phyloP scores from a whole-genome alignment of 1,284 basidiomycete species.

The Chondrostereum purpureum region DNA sequence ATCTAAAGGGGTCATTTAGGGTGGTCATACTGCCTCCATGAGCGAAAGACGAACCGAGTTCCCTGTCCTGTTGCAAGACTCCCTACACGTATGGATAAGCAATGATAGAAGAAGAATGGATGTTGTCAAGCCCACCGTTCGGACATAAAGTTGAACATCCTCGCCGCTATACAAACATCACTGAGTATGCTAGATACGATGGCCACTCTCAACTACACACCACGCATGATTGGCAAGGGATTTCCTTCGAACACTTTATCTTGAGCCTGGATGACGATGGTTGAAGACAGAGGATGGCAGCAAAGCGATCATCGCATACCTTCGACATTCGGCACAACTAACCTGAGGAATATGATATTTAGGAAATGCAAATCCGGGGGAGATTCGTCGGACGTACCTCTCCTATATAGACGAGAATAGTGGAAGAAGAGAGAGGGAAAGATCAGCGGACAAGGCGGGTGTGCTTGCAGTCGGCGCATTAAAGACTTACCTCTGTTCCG shows the following conservation, averaged over 20 bases:
- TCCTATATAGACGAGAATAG: slow-evolving; percentile 10
- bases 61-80: slow-evolving; percentile 60
- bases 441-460: slow-evolving; percentile 6
- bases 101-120: slow-evolving; percentile 3
- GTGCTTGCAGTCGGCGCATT: neutral
- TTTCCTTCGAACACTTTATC: slow-evolving; percentile 72
- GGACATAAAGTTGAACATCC: slow-evolving; percentile 68
- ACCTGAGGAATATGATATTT: slow-evolving; percentile 30
- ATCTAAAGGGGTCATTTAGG: slow-evolving; percentile 29
- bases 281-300: neutral
- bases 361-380: slow-evolving; percentile 5
- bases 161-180: slow-evolving; percentile 34
- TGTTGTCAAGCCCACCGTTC: slow-evolving; percentile 40
- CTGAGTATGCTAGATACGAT: neutral
- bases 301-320: slow-evolving; percentile 21
- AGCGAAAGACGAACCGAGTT: slow-evolving; percentile 36
- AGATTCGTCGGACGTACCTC: slow-evolving; percentile 10
- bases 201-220: slow-evolving; percentile 21
- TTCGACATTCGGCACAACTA: slow-evolving; percentile 61
- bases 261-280: slow-evolving; percentile 42
- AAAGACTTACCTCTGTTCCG: slow-evolving; percentile 35
- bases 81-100: slow-evolving; percentile 25
- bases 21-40: neutral
- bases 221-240: slow-evolving; percentile 66
- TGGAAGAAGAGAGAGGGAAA: slow-evolving; percentile 13